Evolutionary conservation across 495 filamentous ascomycete species (phyloP).

Genomic region (Xylaria venustula): DNA sequence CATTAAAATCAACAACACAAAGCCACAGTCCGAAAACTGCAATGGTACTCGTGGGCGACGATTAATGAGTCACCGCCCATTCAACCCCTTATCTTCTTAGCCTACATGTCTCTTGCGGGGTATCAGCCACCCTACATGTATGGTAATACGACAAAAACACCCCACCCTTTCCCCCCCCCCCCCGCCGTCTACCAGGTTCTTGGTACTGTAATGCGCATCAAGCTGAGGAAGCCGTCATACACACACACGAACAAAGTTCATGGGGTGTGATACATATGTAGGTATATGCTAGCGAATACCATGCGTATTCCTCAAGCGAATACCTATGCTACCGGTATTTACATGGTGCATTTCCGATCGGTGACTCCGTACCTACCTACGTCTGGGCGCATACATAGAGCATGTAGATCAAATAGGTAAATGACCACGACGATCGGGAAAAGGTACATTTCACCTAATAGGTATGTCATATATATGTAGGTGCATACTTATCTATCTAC

Average conservation of each 20-base stretch:
- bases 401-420: too few species aligned
- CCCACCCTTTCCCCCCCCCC: too few species aligned
- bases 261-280: too few species aligned
- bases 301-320: not conserved
- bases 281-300: too few species aligned
- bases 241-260: not conserved
- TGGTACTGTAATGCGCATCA: not conserved
- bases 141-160: too few species aligned
- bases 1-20: not conserved
- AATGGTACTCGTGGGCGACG: not conserved
- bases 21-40: not conserved
- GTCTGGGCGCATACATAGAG: too few species aligned
- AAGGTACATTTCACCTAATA: too few species aligned
- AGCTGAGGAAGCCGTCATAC: not conserved
- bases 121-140: too few species aligned
- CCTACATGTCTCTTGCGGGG: not conserved
- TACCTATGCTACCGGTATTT: too few species aligned
- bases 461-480: too few species aligned
- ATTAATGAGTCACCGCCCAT: slow-evolving; percentile 3
- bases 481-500: too few species aligned
- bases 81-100: not conserved
- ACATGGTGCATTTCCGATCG: not conserved
- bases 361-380: not conserved
- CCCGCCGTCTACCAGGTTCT: not conserved
- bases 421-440: too few species aligned